A percentile compares a stretch with the other conserved stretches of the same genome.
phyloP scores from a whole-genome alignment of 495 filamentous ascomycete species.

The Neurospora hispaniola region DNA sequence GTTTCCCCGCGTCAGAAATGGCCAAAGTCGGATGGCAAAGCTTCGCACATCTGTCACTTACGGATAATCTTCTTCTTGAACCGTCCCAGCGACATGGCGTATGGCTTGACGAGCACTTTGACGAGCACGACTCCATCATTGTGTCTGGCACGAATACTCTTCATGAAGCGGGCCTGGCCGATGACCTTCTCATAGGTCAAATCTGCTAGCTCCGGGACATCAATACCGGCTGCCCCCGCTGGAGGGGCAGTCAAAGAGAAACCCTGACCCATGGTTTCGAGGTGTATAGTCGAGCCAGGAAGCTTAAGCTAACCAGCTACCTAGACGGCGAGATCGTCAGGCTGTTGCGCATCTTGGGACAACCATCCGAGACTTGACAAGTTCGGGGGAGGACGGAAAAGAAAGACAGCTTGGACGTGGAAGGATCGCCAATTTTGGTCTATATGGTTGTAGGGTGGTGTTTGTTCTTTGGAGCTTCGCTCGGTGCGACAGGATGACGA shows the following conservation, averaged over 20 bases:
- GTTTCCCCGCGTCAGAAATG: conserved; percentile 9
- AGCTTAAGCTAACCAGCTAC: conserved; percentile 8
- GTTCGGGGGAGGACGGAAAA: neutral
- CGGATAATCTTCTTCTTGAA: conserved; percentile 66
- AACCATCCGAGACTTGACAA: neutral
- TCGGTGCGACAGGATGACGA: neutral
- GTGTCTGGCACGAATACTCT: conserved; percentile 83
- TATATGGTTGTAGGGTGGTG: neutral
- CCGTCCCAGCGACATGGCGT: conserved; percentile 60
- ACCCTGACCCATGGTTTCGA: conserved; percentile 77
- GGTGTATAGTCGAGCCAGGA: conserved; percentile 4
- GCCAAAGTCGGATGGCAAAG: neutral
- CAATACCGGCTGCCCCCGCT: conserved; percentile 82
- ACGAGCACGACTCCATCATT: conserved; percentile 83
- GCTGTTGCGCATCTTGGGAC: conserved; percentile 12
- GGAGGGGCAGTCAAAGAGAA: conserved; percentile 87
- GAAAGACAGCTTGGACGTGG: neutral
- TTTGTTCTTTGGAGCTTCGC: neutral
- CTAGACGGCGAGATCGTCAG: conserved; percentile 1
- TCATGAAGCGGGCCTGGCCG: conserved; percentile 93
- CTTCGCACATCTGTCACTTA: conserved; percentile 31
- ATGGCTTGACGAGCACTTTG: conserved; percentile 92
- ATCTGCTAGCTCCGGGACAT: conserved; percentile 83
- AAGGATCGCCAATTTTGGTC: neutral
- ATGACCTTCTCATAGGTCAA: conserved; percentile 86